A percentile compares a stretch with the other conserved stretches of the same genome.
phyloP scores from a whole-genome alignment of 257 asterid species.

The Solanum pinnatisectum region DNA sequence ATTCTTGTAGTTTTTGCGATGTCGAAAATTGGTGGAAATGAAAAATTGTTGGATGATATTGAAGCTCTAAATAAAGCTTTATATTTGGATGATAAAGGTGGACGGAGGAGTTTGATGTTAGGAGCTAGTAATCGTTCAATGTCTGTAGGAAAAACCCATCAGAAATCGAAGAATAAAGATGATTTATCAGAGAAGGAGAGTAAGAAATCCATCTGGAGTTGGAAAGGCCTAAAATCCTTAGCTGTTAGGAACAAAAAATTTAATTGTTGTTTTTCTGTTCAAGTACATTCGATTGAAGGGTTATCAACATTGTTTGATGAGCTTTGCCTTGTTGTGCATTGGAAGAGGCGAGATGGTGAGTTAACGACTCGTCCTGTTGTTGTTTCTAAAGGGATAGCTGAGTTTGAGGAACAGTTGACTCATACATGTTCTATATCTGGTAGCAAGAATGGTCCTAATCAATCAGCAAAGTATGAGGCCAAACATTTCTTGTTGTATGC shows the following conservation, averaged over 20 bases:
- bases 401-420: constrained; percentile 65
- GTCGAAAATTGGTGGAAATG: constrained; percentile 50
- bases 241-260: constrained; percentile 63
- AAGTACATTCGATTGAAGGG: constrained; percentile 71
- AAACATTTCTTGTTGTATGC: constrained; percentile 70
- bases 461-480: constrained; percentile 80
- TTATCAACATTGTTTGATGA: constrained; percentile 51
- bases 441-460: constrained; percentile 65
- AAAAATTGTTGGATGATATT: constrained; percentile 60
- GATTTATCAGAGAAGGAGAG: constrained; percentile 49
- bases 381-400: constrained; percentile 59
- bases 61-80: constrained; percentile 47
- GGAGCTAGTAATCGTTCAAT: background rate
- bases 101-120: background rate
- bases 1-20: constrained; percentile 18
- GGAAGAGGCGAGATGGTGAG: constrained; percentile 83
- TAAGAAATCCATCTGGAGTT: constrained; percentile 84
- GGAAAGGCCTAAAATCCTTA: constrained; percentile 76
- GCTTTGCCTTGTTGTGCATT: constrained; percentile 57
- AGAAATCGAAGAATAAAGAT: constrained; percentile 35
- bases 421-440: constrained; percentile 73
- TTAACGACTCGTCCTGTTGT: constrained; percentile 44
- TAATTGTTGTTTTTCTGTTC: constrained; percentile 59
- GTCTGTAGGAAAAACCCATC: constrained; percentile 16
- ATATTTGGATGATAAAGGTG: constrained; percentile 33